Evolutionary conservation across 768 basidiomycete species (phyloP), one percentile per base, ranked within the genome.

Genomic region (Boletus reticulatus): DNA sequence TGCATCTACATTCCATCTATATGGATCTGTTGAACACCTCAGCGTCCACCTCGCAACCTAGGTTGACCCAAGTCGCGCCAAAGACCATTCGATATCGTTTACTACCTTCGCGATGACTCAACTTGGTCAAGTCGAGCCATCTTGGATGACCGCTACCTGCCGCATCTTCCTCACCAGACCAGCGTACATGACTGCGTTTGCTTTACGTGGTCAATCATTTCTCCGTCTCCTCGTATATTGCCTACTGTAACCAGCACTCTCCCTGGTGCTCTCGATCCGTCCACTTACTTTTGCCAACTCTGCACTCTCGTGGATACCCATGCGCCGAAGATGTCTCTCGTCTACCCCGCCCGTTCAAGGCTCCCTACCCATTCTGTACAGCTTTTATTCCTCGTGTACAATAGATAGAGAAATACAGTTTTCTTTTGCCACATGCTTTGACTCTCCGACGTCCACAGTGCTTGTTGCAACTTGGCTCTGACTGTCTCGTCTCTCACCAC

Each of bases 371-470:
- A 42, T 50, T 56, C 46, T 70, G 58, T 70, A 62, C 52, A 51
- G 52, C 54, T 52, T 57, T 62, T 48, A 46, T 61, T 55, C 58
- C 54, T 64, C 62, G 48, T 71, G 67, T 73, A 67, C 53, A 52
- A 45, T 73, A 71, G 59, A 67, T 72, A 68, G 61, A 53, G 61
- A 72, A 73, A 72, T 72, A 72, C 59, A 72, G 62, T 72, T 69
- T 72, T 67, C 63, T 72, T 71, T 71, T 70, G 74, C 71, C 72
- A 75, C 72, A 72, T 68, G 69, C 75, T 72, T 81, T 81, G 77
- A 80, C 79, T 80, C 79, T 80, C 80, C 79, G 79, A 80, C 79
- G 64, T 67, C 70, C 60, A 62, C 62, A 69, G 59, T 61, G 65
- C 63, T 67, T 59, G 65, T 64, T 67, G 63, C 64, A 63, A 72